phyloP scores from a whole-genome alignment of 768 basidiomycete species.

The Auricularia auricula-judae region DNA sequence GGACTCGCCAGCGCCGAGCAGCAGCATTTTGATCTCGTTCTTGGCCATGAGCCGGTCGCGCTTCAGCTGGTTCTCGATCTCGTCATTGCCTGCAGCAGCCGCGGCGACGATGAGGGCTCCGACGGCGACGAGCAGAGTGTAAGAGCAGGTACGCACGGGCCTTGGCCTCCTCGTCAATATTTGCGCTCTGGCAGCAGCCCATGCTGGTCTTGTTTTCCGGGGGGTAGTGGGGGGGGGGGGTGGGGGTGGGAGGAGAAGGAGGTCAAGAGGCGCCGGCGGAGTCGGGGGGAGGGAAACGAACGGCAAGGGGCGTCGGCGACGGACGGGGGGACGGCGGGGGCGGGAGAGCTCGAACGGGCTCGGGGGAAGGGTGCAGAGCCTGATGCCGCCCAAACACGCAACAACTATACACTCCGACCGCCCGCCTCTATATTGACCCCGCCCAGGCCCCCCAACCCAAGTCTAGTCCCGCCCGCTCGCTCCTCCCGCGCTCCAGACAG shows the following conservation, averaged over 20 bases:
- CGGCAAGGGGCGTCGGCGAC: too few relatives aligned
- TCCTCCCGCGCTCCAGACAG: too few relatives aligned
- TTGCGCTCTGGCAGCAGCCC: constrained; percentile 14
- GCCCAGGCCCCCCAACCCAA: too few relatives aligned
- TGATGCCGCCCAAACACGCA: too few relatives aligned
- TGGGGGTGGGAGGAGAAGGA: background rate
- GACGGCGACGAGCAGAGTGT: background rate
- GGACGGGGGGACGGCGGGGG: too few relatives aligned
- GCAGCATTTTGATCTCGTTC: constrained; percentile 93
- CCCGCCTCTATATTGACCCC: too few relatives aligned
- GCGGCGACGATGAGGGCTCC: background rate
- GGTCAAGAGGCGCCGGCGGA: background rate
- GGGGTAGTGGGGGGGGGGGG: background rate
- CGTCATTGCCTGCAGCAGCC: constrained; percentile 60
- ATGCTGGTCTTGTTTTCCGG: constrained; percentile 4
- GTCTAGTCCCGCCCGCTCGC: too few relatives aligned
- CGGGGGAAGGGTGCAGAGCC: too few relatives aligned
- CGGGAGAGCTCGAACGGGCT: too few relatives aligned
- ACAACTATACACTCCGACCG: too few relatives aligned
- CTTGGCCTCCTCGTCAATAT: constrained; percentile 68
- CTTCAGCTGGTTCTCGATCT: constrained; percentile 89
- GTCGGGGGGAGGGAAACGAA: too few relatives aligned
- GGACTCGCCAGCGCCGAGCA: constrained; percentile 93
- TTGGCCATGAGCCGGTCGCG: constrained; percentile 78
- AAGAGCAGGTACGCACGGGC: constrained; percentile 45